Conservation (phyloP, 495 filamentous ascomycete species). For the Aspergillus steynii region DNA sequence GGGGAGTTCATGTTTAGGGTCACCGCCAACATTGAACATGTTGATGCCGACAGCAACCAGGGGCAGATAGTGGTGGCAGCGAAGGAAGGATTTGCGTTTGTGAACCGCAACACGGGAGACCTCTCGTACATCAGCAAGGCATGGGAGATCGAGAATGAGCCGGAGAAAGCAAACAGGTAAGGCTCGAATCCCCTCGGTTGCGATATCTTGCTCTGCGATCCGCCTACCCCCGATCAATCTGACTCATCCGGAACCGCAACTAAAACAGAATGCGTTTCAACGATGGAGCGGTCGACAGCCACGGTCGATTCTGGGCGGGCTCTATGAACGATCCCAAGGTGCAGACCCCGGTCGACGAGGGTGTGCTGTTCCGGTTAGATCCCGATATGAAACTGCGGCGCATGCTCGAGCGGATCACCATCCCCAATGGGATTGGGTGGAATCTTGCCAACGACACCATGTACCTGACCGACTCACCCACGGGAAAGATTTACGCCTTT, state of each 20-base stretch:
- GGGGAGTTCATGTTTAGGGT: conserved; percentile 45
- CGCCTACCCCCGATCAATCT: conserved; percentile 10
- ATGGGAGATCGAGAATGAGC: conserved; percentile 50
- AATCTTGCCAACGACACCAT: conserved; percentile 68
- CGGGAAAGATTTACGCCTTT: conserved; percentile 69
- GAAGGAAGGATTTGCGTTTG: conserved; percentile 76
- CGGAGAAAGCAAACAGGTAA: conserved; percentile 49
- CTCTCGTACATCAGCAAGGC: conserved; percentile 61
- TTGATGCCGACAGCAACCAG: conserved; percentile 54
- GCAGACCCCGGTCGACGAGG: conserved; percentile 39
- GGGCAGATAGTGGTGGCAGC: conserved; percentile 71
- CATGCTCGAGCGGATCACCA: conserved; percentile 64
- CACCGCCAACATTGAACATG: conserved; percentile 75
- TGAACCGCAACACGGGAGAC: conserved; percentile 66
- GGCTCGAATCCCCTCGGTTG: conserved; percentile 5
- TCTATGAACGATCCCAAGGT: conserved; percentile 75
- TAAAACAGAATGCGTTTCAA: conserved; percentile 63
- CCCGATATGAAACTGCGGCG: conserved; percentile 60
- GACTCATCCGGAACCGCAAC: conserved; percentile 13
- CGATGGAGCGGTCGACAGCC: conserved; percentile 78
- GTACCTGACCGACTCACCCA: conserved; percentile 81
- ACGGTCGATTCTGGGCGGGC: conserved; percentile 86
- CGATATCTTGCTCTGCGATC: neutral
- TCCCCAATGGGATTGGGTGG: conserved; percentile 86
- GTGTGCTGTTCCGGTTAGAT: conserved; percentile 64